Evolutionary conservation across 352 stramenopile species (phyloP), one percentile per base, ranked within the genome.

Genomic region (Phytophthora tentaculata): DNA sequence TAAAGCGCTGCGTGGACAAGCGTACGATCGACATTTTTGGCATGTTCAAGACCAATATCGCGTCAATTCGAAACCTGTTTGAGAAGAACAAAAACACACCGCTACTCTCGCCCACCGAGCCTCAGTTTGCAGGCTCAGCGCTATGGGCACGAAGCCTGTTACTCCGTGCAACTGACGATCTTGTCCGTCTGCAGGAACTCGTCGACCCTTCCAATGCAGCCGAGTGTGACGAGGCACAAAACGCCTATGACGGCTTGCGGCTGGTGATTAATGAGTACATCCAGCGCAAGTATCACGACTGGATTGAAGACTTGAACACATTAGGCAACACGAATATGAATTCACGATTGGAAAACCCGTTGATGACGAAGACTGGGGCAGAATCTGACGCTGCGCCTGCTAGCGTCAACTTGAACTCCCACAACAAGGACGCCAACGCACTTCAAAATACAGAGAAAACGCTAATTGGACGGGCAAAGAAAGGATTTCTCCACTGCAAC

Each of bases 1-100:
- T 99, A 60, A 95, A 97, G 59, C 87, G 92, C 13, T 98, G 92
- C 58, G 85, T 98, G 3, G 92, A 98, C 58, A 98, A 98, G 70
- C 96, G 94, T 12, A 90, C 88, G 1, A 88, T 94, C 48, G 95
- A 98, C n/a, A 91, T 97, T n/a, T 97, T 96, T 57, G 75, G 70
- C 6, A 94, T 98, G 78, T 97, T 97, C 71, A 97, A 95, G 56
- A 51, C 77, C 16, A 80, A 85, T 23, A 83, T 95, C 41, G 82
- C 83, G 3, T 90, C 86, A 2, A 82, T 97, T 22, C 79, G 80
- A 22, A 96, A 97, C 29, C 54, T 95, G 39, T 98, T 98, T 74
- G 96, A 98, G 56, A 96, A 97, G 66, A 93, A 96, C 59, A 91
- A 97, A 28, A 65, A 84, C 9, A 64, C 79, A 16, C 96, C 95